Evolutionary conservation across 345 rosid species (phyloP).

Genomic region (Gossypium ekmanianum): DNA sequence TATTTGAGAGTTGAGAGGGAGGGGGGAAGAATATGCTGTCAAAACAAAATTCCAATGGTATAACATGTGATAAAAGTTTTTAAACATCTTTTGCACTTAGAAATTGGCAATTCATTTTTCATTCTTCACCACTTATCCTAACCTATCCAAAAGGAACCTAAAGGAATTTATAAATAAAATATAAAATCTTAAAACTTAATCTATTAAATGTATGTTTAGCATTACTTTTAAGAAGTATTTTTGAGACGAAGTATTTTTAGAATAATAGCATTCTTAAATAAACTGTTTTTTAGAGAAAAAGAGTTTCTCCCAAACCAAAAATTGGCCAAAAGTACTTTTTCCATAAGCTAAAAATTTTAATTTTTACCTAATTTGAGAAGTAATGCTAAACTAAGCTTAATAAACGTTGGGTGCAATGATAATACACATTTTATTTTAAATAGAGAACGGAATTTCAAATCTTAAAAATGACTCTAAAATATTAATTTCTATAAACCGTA

Average conservation of each 20-base stretch:
- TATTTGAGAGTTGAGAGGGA: neutral
- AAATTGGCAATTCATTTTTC: neutral
- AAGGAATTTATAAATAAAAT: neutral
- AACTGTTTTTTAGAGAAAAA: too few relatives aligned
- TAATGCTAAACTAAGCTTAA: too few relatives aligned
- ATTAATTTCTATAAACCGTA: too few relatives aligned
- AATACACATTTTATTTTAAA: too few relatives aligned
- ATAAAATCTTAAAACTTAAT: neutral
- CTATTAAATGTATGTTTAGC: too few relatives aligned
- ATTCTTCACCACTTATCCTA: slow-evolving; percentile 17
- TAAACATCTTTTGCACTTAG: neutral
- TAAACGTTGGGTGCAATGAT: rapidly evolving
- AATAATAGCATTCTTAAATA: rapidly evolving
- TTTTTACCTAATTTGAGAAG: too few relatives aligned
- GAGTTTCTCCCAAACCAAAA: rapidly evolving
- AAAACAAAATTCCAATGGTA: neutral
- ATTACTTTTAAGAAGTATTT: rapidly evolving
- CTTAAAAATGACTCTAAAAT: too few relatives aligned
- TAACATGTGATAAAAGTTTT: neutral
- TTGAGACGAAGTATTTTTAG: too few relatives aligned
- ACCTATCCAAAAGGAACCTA: slow-evolving; percentile 28
- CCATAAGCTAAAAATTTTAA: too few relatives aligned
- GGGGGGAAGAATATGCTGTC: neutral
- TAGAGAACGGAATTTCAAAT: too few relatives aligned
- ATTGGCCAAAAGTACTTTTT: too few relatives aligned